These are phyloP conservation scores for Pythium plurisporium DNA, from an alignment of 352 stramenopile genomes.

Conservation along the genomic window DNA sequence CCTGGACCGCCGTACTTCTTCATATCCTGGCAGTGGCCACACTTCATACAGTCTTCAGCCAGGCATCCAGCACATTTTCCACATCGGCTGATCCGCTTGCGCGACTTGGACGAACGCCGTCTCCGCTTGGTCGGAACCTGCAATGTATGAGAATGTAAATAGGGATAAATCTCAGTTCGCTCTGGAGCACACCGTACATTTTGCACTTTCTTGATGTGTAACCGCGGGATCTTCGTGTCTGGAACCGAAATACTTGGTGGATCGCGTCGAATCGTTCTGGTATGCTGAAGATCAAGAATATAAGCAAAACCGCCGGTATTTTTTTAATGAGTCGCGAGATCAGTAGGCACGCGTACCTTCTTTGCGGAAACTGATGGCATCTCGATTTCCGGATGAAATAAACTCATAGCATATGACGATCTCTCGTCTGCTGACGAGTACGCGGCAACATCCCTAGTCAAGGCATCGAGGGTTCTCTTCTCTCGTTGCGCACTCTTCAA, in stretches of 20 bases:
- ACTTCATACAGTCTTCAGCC: slow-evolving; percentile 82
- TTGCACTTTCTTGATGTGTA: neutral
- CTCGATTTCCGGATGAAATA: slow-evolving; percentile 5
- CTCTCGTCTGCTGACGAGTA: neutral
- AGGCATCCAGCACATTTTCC: slow-evolving; percentile 75
- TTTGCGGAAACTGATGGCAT: neutral
- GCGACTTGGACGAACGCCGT: slow-evolving; percentile 32
- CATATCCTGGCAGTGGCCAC: slow-evolving; percentile 86
- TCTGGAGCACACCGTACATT: no score
- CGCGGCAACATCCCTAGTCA: slow-evolving; percentile 3
- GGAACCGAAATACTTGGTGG: neutral
- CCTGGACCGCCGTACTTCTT: slow-evolving; percentile 87
- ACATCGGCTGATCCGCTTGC: slow-evolving; percentile 73
- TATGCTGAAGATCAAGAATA: neutral
- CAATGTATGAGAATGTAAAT: no score
- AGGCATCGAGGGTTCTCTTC: neutral
- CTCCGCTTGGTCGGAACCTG: slow-evolving; percentile 31
- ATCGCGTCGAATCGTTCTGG: neutral
- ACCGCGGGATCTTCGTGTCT: neutral
- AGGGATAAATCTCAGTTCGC: no score
- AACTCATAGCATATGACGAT: neutral
- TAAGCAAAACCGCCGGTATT: neutral
- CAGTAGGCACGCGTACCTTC: neutral
- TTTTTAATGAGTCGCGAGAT: neutral
- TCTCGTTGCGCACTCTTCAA: slow-evolving; percentile 7